These are phyloP conservation scores for Carallia brachiata DNA, from an alignment of 345 rosid genomes.

Conservation along the genomic window DNA sequence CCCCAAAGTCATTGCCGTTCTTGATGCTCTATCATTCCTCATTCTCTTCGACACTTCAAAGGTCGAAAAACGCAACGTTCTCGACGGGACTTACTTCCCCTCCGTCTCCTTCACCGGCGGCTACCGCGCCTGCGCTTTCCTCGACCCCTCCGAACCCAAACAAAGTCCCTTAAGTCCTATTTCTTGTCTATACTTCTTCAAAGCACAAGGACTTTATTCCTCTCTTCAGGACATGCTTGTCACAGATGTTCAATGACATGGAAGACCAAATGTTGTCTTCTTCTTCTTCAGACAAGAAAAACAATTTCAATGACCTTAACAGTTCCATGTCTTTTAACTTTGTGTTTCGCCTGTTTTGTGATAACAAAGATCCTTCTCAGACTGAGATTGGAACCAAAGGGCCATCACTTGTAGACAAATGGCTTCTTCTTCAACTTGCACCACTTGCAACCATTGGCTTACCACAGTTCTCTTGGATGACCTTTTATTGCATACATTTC, in stretches of 20 bases:
- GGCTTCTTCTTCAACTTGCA: conserved; percentile 26
- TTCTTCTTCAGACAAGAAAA: not conserved
- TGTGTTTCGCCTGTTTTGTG: conserved; percentile 21
- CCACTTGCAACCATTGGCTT: conserved; percentile 27
- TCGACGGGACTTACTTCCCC: conserved; percentile 42
- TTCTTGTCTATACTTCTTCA: conserved; percentile 24
- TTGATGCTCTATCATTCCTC: conserved; percentile 41
- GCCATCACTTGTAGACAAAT: conserved; percentile 9
- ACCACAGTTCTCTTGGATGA: conserved; percentile 32
- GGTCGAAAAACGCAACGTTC: conserved; percentile 40
- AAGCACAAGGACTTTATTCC: conserved; percentile 30
- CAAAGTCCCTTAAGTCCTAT: conserved; percentile 36
- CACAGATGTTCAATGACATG: conserved; percentile 26
- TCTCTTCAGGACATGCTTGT: conserved; percentile 20
- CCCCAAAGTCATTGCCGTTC: conserved; percentile 32
- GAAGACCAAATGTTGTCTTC: conserved; percentile 26
- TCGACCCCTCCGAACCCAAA: conserved; percentile 42
- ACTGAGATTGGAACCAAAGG: conserved; percentile 30
- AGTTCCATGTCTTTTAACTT: conserved; percentile 26
- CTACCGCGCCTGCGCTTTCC: conserved; percentile 36
- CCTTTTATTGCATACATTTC: conserved; percentile 29
- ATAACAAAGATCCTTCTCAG: conserved; percentile 16
- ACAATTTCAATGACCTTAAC: not conserved
- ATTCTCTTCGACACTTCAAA: conserved; percentile 42
- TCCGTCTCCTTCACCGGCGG: conserved; percentile 42